phyloP scores from a whole-genome alignment of 2,329 filamentous ascomycete genomes.

The Neofusicoccum cordaticola region DNA sequence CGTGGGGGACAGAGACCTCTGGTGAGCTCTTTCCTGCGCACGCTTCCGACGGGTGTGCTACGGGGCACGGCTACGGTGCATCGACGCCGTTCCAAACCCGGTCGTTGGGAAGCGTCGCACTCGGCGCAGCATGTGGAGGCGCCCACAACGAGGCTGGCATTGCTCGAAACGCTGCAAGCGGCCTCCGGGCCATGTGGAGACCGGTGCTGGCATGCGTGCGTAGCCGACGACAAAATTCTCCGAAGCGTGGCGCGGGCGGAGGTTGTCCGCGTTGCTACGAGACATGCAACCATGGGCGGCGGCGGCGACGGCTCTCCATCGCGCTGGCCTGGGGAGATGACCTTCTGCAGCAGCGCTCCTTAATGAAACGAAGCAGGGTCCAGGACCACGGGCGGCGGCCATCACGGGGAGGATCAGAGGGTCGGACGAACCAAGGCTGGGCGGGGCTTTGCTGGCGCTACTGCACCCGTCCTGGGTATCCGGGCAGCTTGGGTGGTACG shows the following conservation, averaged over 20 bases:
- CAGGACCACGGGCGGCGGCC: neutral
- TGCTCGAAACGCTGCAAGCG: constrained; percentile 4
- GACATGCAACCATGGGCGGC: constrained; percentile 2
- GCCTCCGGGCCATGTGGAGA: constrained; percentile 1
- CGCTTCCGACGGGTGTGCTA: constrained; percentile 5
- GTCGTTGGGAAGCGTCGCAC: neutral
- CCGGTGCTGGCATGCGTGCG: constrained; percentile 1
- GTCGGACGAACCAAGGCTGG: constrained; percentile 9
- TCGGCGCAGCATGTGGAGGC: neutral
- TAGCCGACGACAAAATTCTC: constrained; percentile 1
- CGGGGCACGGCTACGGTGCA: neutral
- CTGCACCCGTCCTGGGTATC: constrained; percentile 1
- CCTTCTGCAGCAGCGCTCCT: constrained; percentile 3
- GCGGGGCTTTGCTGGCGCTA: neutral
- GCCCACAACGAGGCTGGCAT: neutral
- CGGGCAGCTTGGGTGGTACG: constrained; percentile 1
- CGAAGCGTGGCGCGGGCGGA: constrained; percentile 1
- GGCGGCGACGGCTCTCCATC: neutral
- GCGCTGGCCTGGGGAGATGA: neutral
- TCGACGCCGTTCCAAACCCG: constrained; percentile 5
- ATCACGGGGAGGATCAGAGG: neutral
- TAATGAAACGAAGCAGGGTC: neutral
- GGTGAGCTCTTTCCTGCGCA: neutral
- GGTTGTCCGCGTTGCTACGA: neutral
- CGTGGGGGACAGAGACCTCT: neutral